Evolutionary conservation across 148 eudicot genomes (phyloP).

Genomic region (Gaultheria prostrata): DNA sequence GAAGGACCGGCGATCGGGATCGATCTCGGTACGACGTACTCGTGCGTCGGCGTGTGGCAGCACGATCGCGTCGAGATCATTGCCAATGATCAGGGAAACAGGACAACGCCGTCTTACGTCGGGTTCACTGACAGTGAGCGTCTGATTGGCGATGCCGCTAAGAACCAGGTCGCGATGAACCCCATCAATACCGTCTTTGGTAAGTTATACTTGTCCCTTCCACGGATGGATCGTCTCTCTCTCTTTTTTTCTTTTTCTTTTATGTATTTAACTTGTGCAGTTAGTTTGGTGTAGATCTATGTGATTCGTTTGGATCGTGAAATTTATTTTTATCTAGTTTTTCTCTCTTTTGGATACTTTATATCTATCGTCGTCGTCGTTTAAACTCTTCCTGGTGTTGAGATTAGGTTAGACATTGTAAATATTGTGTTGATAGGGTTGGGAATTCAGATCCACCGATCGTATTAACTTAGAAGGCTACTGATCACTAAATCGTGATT

Average conservation of each 20-base stretch:
- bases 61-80: conserved; percentile 12
- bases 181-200: conserved; percentile 14
- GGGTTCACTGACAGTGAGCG: conserved; percentile 9
- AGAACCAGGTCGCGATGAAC: conserved; percentile 14
- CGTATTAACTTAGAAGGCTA: neutral
- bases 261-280: neutral
- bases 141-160: conserved; percentile 9
- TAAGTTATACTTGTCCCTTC: neutral
- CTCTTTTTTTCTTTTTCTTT: too few relatives aligned
- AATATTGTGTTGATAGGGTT: neutral
- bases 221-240: neutral
- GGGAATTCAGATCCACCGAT: neutral
- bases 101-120: conserved; percentile 12
- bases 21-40: conserved; percentile 12
- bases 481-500: neutral
- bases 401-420: neutral
- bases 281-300: neutral
- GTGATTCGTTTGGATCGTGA: neutral
- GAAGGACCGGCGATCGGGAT: conserved; percentile 10
- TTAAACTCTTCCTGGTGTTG: neutral
- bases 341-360: neutral
- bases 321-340: neutral
- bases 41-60: conserved; percentile 9
- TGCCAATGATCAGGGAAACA: conserved; percentile 7
- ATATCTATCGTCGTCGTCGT: neutral